Percentiles rank a stretch among this genome's conserved stretches.
Conservation (phyloP, 1,139 yeast species). For the Pichia sp. region DNA sequence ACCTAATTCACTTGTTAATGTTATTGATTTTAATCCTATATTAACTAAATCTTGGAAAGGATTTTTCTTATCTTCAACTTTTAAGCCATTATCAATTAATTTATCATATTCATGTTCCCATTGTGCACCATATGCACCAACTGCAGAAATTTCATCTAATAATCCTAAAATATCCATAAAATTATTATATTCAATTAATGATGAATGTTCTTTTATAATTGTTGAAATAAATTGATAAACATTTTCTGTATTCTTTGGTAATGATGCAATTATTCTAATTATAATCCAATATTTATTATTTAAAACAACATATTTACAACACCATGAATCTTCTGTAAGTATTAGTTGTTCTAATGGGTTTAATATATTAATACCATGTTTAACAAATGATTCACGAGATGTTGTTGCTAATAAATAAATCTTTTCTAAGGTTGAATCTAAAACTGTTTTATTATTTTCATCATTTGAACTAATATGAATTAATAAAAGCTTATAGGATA, state of each 20-base stretch:
- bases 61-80: conserved; percentile 38
- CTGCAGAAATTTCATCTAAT: conserved; percentile 73
- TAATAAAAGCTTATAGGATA: conserved; percentile 40
- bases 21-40: conserved; percentile 56
- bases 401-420: conserved; percentile 29
- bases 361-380: conserved; percentile 47
- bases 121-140: conserved; percentile 76
- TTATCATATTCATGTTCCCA: conserved; percentile 59
- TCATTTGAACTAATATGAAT: conserved; percentile 31
- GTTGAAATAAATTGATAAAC: conserved; percentile 47
- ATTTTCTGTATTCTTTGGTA: conserved; percentile 43
- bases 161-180: conserved; percentile 63
- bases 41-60: conserved; percentile 50
- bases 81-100: conserved; percentile 37
- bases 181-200: conserved; percentile 41
- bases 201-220: conserved; percentile 36
- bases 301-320: conserved; percentile 32
- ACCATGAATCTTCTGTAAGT: conserved; percentile 45
- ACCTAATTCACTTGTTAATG: conserved; percentile 49
- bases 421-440: conserved; percentile 29
- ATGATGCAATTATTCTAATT: conserved; percentile 51
- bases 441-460: conserved; percentile 19
- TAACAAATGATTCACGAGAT: conserved; percentile 37
- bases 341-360: conserved; percentile 47
- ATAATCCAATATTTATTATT: conserved; percentile 60